Evolutionary conservation across 2,329 filamentous ascomycete species (phyloP).

Genomic region (Diaporthe velutina): DNA sequence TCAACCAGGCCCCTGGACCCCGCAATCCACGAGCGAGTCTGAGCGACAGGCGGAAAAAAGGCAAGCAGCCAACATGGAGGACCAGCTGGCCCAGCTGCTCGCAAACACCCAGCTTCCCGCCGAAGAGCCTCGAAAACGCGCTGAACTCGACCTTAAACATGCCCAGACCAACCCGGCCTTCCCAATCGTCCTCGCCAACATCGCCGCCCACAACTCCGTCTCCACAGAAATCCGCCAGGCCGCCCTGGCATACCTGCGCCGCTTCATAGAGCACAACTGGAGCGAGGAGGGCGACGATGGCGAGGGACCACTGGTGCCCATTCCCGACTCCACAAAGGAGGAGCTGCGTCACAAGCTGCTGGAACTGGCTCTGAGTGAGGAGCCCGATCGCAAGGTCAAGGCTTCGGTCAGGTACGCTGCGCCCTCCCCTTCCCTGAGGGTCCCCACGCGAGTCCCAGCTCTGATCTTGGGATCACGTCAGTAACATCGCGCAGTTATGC

Average conservation of each 20-base stretch:
- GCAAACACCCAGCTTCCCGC: constrained; percentile 85
- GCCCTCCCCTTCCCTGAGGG: not conserved
- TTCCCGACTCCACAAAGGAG: constrained; percentile 80
- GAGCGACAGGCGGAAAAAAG: constrained; percentile 27
- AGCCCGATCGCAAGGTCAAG: constrained; percentile 88
- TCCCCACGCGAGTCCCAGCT: not conserved
- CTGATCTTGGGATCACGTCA: constrained; percentile 34
- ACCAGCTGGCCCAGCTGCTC: constrained; percentile 90
- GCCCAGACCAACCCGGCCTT: constrained; percentile 79
- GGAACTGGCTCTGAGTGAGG: constrained; percentile 79
- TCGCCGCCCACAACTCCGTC: constrained; percentile 82
- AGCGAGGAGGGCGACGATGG: constrained; percentile 79
- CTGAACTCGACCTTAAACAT: constrained; percentile 84
- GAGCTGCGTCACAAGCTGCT: constrained; percentile 81
- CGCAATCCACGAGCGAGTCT: constrained; percentile 28
- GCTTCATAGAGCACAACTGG: constrained; percentile 89
- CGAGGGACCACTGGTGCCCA: constrained; percentile 66
- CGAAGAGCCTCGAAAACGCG: constrained; percentile 83
- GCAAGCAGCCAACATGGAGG: constrained; percentile 76
- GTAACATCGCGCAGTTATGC: constrained; percentile 63
- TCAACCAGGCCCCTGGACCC: constrained; percentile 11
- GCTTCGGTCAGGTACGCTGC: constrained; percentile 81
- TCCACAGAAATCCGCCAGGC: constrained; percentile 84
- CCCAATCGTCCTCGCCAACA: constrained; percentile 82
- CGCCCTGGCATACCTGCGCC: constrained; percentile 83